Percentiles rank a stretch among this genome's conserved stretches.
phyloP scores from a whole-genome alignment of 75 land plant genomes.

The Isoetes taiwanensis region DNA sequence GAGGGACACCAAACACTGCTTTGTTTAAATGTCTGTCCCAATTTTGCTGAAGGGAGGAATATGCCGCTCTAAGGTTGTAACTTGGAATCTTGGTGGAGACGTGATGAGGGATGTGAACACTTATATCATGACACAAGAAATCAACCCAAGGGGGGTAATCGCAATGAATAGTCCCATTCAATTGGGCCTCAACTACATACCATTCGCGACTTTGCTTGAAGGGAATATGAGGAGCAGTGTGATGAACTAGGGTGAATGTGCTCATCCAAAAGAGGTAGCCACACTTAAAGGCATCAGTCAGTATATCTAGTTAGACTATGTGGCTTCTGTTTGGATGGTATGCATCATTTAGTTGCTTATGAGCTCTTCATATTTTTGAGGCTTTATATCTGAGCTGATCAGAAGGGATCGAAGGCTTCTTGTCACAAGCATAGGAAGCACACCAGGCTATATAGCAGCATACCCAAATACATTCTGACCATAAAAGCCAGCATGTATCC shows the following conservation, averaged over 20 bases:
- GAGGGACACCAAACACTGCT: constrained; percentile 13
- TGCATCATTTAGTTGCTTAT: no score
- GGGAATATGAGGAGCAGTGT: constrained; percentile 97
- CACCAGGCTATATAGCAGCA: no score
- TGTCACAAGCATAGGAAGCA: no score
- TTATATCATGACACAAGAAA: constrained; percentile 78
- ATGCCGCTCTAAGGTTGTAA: constrained; percentile 78
- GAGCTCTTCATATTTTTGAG: no score
- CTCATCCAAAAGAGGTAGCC: no score
- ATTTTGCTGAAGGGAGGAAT: constrained; percentile 61
- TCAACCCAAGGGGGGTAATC: constrained; percentile 89
- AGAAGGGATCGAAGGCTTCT: no score
- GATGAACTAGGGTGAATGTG: constrained; percentile 94
- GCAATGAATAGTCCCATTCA: constrained; percentile 90
- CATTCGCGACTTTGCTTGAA: constrained; percentile 59
- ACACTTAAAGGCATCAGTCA: no score
- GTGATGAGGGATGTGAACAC: constrained; percentile 96
- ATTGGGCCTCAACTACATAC: constrained; percentile 82
- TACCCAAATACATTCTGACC: no score
- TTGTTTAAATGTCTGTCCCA: constrained; percentile 56
- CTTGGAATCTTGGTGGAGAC: constrained; percentile 80
- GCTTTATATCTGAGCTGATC: no score
- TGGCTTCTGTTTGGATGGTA: no score
- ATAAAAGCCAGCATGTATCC: no score
- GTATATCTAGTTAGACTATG: no score